A percentile compares a stretch with the other conserved stretches of the same genome.
These are phyloP conservation scores for Tuber borchii DNA, from an alignment of 495 filamentous ascomycete species.

Conservation along the genomic window DNA sequence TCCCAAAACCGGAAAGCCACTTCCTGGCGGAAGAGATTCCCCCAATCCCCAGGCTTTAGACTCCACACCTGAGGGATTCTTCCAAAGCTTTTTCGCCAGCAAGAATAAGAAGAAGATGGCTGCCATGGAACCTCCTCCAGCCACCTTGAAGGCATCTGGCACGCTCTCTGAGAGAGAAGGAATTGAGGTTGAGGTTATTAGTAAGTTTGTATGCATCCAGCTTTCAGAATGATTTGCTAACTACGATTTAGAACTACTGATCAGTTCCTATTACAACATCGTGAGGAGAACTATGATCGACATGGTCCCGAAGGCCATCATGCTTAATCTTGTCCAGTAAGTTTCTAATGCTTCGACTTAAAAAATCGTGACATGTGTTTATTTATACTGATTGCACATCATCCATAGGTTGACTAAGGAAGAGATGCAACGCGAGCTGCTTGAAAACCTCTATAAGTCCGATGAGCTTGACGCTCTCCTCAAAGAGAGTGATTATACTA, in stretches of 20 bases:
- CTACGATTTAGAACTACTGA: slow-evolving; percentile 68
- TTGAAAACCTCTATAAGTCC: slow-evolving; percentile 95
- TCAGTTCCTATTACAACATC: slow-evolving; percentile 96
- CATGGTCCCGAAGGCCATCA: slow-evolving; percentile 99
- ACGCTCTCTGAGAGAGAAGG: slow-evolving; percentile 84
- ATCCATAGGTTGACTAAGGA: slow-evolving; percentile 76
- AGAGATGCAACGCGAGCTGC: slow-evolving; percentile 94
- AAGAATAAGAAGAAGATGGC: slow-evolving; percentile 99
- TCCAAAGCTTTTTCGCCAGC: slow-evolving; percentile 91
- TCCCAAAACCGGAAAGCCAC: slow-evolving; percentile 95
- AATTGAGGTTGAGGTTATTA: slow-evolving; percentile 96
- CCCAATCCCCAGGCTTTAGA: slow-evolving; percentile 54
- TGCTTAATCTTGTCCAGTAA: slow-evolving; percentile 92
- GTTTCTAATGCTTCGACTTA: slow-evolving; percentile 41
- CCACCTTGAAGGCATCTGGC: slow-evolving; percentile 87
- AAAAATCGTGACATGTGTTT: slow-evolving; percentile 9
- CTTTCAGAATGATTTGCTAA: slow-evolving; percentile 9
- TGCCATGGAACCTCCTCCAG: slow-evolving; percentile 92
- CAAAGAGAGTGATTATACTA: slow-evolving; percentile 96
- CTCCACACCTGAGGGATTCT: slow-evolving; percentile 66
- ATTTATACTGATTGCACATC: slow-evolving; percentile 16
- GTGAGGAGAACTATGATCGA: slow-evolving; percentile 98
- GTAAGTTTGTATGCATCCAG: slow-evolving; percentile 53
- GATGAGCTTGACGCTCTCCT: slow-evolving; percentile 86
- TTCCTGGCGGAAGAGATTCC: slow-evolving; percentile 63